Evolutionary conservation across 1,284 basidiomycete genomes (phyloP), one percentile per base, ranked within the genome.

Genomic region (Wolfiporia cocos): DNA sequence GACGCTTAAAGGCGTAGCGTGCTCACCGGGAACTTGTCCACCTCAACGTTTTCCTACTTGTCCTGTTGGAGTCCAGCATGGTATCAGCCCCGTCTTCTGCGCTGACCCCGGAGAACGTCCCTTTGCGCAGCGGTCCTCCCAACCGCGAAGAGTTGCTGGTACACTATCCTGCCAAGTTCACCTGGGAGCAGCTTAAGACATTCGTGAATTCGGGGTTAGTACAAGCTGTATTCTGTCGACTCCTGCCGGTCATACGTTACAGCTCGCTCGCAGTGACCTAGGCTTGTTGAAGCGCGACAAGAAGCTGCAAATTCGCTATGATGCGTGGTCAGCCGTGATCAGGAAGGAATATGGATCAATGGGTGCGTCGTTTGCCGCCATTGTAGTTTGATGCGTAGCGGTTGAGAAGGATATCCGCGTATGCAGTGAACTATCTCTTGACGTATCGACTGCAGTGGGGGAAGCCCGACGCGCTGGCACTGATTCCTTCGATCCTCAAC

Each of bases 171-270:
- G 70, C 81, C 2, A 78, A 74, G 50, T 87, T 86, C 52, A 85
- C 83, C 2, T 89, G 84, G 82, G 51, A 62, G 7, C 78, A 88
- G 54, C 64, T 89, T 22, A 87, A 80, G 62, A 73, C 78, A 2
- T 86, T 88, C 50, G 71, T 89, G 39, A 84, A 81, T 55, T 82
- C 84, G 43, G 85, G 85, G 84, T 85, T 47, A 24, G 52, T n/a
- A 26, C 6, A 3, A 38, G 17, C 14, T 14, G 7, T 29, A 18
- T 17, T n/a, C n/a, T n/a, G n/a, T n/a, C n/a, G n/a, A n/a, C n/a
- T 34, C 17, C 7, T 19, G 24, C 28, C 11, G 34, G 20, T 17
- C 15, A 23, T 6, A 5, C 12, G 2, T n/a, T n/a, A 3, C 5
- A 17, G 22, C 14, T 34, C 11, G 14, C 9, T 23, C 24, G n/a